Conservation (phyloP, 2,329 filamentous ascomycete genomes). For the Neoarthrinium moseri region DNA sequence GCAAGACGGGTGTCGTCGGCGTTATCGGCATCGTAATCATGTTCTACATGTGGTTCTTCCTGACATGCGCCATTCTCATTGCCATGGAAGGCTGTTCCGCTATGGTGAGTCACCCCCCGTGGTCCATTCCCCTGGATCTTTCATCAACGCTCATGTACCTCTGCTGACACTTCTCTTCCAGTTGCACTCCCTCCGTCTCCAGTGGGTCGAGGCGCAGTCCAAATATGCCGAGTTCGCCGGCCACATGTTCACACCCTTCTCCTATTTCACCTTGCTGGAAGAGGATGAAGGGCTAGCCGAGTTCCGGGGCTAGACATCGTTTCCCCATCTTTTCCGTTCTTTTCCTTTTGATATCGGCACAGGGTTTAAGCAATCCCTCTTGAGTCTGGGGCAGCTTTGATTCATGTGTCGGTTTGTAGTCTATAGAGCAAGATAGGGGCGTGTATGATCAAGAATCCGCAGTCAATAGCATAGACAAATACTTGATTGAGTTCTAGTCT, state of each 20-base stretch:
- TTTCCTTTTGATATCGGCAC: no score
- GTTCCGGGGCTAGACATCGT: conserved; percentile 34
- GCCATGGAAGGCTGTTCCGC: conserved; percentile 82
- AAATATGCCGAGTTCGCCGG: conserved; percentile 82
- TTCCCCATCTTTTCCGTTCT: no score
- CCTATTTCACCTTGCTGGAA: conserved; percentile 70
- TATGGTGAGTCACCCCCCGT: conserved; percentile 48
- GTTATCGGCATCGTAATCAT: conserved; percentile 78
- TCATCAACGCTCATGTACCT: no score
- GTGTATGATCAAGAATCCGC: no score
- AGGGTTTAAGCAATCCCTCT: no score
- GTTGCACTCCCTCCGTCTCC: conserved; percentile 72
- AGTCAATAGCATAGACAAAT: no score
- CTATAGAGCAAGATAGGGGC: no score
- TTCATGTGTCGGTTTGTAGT: no score
- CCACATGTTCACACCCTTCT: conserved; percentile 74
- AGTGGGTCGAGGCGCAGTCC: conserved; percentile 85
- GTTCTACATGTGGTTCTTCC: conserved; percentile 88
- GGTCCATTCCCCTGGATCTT: no score
- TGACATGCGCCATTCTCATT: conserved; percentile 74
- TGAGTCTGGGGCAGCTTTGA: no score
- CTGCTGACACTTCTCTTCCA: conserved; percentile 8
- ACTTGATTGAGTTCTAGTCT: no score
- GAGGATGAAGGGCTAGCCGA: conserved; percentile 54
- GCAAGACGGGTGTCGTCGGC: conserved; percentile 63